Conservation (phyloP, 345 rosid genomes). For the Lagerstroemia speciosa region DNA sequence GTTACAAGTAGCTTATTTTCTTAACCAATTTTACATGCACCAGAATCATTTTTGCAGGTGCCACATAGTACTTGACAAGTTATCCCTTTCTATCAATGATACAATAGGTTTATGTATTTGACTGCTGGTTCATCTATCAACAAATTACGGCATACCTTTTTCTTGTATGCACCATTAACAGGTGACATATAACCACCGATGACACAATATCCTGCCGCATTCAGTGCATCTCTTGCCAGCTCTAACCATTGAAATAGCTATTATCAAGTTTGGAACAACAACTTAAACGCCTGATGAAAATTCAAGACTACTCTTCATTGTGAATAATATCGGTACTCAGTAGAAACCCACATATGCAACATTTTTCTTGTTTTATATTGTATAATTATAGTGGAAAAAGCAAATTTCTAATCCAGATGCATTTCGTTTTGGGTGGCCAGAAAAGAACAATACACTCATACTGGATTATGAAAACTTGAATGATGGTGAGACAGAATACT, state of each 20-base stretch:
- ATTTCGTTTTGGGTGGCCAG: too few relatives aligned
- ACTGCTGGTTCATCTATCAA: too few relatives aligned
- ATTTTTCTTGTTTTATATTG: too few relatives aligned
- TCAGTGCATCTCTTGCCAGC: constrained; percentile 72
- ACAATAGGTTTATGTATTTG: not conserved
- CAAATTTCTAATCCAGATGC: too few relatives aligned
- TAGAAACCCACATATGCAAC: too few relatives aligned
- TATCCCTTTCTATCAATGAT: not conserved
- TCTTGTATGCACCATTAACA: too few relatives aligned
- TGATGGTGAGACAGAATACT: too few relatives aligned
- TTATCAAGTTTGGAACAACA: constrained; percentile 2
- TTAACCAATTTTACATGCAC: not conserved
- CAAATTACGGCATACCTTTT: constrained; percentile 61
- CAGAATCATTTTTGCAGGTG: not conserved
- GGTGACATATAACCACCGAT: constrained; percentile 88
- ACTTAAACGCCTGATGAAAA: not conserved
- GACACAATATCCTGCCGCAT: constrained; percentile 49
- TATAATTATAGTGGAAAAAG: too few relatives aligned
- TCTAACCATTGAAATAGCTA: constrained; percentile 33
- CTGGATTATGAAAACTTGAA: too few relatives aligned
- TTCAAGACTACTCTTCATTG: too few relatives aligned
- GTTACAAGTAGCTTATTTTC: not conserved
- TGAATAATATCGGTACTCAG: too few relatives aligned
- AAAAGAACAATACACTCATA: too few relatives aligned
- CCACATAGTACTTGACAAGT: not conserved